phyloP scores from a whole-genome alignment of 495 filamentous ascomycete genomes.

The Paragyromitra xinjiangensis region DNA sequence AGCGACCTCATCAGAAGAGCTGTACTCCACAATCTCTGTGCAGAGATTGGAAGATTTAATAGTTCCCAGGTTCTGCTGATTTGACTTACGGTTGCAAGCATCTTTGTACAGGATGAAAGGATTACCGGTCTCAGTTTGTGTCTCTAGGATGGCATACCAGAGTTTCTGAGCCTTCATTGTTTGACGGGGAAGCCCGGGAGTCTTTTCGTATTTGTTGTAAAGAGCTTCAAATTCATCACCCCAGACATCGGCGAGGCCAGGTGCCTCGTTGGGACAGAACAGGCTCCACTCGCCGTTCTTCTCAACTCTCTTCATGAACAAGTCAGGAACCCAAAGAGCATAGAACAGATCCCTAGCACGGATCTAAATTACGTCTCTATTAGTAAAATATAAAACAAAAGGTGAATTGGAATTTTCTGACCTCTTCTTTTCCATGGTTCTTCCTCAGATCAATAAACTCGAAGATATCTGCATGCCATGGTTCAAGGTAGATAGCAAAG shows the following conservation, averaged over 20 bases:
- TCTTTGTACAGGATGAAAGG: conserved; percentile 99
- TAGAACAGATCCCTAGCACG: conserved; percentile 97
- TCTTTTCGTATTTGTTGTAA: conserved; percentile 91
- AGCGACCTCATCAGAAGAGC: conserved; percentile 94
- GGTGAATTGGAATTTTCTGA: conserved; percentile 56
- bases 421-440: conserved; percentile 99
- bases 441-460: conserved; percentile 97
- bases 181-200: conserved; percentile 82
- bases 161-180: conserved; percentile 98
- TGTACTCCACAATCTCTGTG: conserved; percentile 98
- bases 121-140: conserved; percentile 98
- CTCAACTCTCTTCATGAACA: conserved; percentile 99
- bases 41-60: conserved; percentile 98
- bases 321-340: conserved; percentile 96
- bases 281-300: conserved; percentile 94
- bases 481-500: conserved; percentile 99
- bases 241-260: conserved; percentile 93
- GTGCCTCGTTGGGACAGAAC: conserved; percentile 95
- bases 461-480: conserved; percentile 98
- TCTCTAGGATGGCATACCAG: conserved; percentile 97
- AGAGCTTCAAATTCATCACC: conserved; percentile 96
- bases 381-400: conserved; percentile 1
- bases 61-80: conserved; percentile 98
- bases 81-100: conserved; percentile 96
- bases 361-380: conserved; percentile 23